A percentile compares a stretch with the other conserved stretches of the same genome.
These are phyloP conservation scores for Geotrichum ghanense DNA, from an alignment of 805 yeast species.

Conservation along the genomic window DNA sequence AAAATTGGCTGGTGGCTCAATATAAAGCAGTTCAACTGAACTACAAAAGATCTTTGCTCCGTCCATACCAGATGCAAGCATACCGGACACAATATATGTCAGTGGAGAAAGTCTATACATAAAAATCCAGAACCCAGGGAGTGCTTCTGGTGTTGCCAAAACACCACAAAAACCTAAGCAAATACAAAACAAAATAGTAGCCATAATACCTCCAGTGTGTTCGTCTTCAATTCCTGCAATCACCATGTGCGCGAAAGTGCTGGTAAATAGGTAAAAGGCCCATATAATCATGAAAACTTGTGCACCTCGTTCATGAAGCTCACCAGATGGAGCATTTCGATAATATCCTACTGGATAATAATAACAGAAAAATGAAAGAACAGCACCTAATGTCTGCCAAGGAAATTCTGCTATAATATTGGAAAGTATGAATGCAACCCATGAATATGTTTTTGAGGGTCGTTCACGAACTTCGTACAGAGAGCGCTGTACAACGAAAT, in stretches of 20 bases:
- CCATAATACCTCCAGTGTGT: constrained; percentile 54
- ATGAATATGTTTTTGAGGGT: constrained; percentile 58
- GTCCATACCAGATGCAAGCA: constrained; percentile 39
- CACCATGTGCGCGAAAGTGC: constrained; percentile 23
- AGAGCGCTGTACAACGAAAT: constrained; percentile 47
- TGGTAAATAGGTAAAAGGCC: constrained; percentile 37
- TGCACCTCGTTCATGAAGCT: constrained; percentile 31
- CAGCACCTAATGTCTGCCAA: constrained; percentile 50
- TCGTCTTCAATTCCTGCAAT: constrained; percentile 49
- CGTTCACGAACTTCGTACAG: constrained; percentile 64
- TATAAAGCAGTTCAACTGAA: constrained; percentile 33
- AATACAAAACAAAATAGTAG: constrained; percentile 47
- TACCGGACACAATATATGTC: constrained; percentile 50
- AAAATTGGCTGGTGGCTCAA: constrained; percentile 42
- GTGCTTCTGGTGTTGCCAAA: constrained; percentile 38
- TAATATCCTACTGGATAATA: constrained; percentile 68
- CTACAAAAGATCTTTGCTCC: constrained; percentile 38
- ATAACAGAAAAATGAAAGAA: constrained; percentile 44
- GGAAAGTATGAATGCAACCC: constrained; percentile 52
- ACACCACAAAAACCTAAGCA: constrained; percentile 71
- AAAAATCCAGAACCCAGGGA: constrained; percentile 71
- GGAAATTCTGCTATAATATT: constrained; percentile 60
- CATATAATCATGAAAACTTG: constrained; percentile 28
- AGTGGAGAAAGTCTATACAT: constrained; percentile 67
- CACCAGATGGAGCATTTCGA: constrained; percentile 42